Base-by-base conservation (phyloP, 768 basidiomycete genomes). In the Podaxis sp. region DNA sequence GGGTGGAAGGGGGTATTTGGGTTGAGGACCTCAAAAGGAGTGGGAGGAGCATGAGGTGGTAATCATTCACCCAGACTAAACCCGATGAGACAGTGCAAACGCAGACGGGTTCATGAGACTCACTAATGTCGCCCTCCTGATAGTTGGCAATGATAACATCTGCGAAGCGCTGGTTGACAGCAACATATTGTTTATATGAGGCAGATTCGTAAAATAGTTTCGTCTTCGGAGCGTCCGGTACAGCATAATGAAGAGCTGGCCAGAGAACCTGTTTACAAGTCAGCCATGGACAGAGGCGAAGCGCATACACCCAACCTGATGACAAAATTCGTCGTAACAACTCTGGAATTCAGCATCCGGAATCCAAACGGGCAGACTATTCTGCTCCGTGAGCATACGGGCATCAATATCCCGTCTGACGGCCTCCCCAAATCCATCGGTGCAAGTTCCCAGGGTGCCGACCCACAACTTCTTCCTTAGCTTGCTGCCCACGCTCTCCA, bases 31-130 rank as follows among this genome's bases (percentile, higher is more conserved):
- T 88, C 29, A 98, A 83, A 75, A 98, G 87, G 47, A 84, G 81
- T 1, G 96, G 96, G 8, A 97, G 85, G 54, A 98, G 88, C 80
- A 97, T 90, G 53, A 98, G 87, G 70, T 99, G 96, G 75, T 98
- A 99, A 77, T 98, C 96, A 75, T 99, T 94, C 2, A 93, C 82
- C 89, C 89, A 91, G 67, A 92, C 82, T 83, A 64, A 7, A 27
- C 2, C 7, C 36, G 25, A 40, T 37, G 11, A 52, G 51, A 13
- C 12, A 22, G n/a, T 22, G 37, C 5, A 40, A 55, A 24, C 25
- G 8, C n/a, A 40, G 19, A 37, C 2, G 36, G n/a, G 22, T 51
- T 17, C 8, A 38, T 12, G 22, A 2, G n/a, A 29, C 61, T 40
- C 36, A 62, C 61, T 86, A 70, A 98, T 86, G 73, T 99, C 96